These are phyloP conservation scores for Collybiopsis confluens DNA, from an alignment of 768 basidiomycete species.

Conservation along the genomic window DNA sequence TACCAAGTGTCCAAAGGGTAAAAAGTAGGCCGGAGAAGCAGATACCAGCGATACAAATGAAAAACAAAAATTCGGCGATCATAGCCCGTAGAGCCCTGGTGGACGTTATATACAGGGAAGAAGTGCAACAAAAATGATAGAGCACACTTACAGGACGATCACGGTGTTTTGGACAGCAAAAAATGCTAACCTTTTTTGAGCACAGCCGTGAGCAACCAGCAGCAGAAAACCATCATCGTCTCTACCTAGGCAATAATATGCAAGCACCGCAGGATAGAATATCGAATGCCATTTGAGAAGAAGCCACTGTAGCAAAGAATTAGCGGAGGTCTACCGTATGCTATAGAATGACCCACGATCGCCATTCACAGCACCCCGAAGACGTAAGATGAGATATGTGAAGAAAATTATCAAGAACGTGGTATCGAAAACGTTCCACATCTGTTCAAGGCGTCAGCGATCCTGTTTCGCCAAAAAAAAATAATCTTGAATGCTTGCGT, in stretches of 20 bases:
- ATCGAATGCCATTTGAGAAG: constrained; percentile 73
- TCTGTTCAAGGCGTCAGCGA: constrained; percentile 34
- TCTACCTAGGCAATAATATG: constrained; percentile 76
- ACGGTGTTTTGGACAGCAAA: constrained; percentile 78
- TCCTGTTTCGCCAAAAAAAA: not conserved
- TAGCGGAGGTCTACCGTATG: not conserved
- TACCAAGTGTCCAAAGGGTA: constrained; percentile 51
- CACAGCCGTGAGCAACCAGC: not conserved
- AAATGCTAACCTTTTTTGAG: constrained; percentile 58
- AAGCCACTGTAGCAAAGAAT: constrained; percentile 23
- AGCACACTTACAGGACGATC: constrained; percentile 59
- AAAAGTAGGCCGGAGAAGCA: constrained; percentile 78
- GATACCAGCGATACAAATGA: constrained; percentile 69
- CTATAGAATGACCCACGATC: constrained; percentile 38
- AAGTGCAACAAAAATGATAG: not conserved
- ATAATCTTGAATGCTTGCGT: constrained; percentile 46
- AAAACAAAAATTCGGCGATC: constrained; percentile 76
- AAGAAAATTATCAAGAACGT: constrained; percentile 68
- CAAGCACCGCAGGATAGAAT: constrained; percentile 82
- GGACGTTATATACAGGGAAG: not conserved
- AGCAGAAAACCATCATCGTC: not conserved
- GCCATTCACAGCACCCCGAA: constrained; percentile 51
- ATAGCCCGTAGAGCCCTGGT: constrained; percentile 74
- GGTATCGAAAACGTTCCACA: constrained; percentile 91
- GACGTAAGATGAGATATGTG: constrained; percentile 60